Evolutionary conservation across 1,284 basidiomycete species (phyloP).

Genomic region (Microbotryum violaceum): DNA sequence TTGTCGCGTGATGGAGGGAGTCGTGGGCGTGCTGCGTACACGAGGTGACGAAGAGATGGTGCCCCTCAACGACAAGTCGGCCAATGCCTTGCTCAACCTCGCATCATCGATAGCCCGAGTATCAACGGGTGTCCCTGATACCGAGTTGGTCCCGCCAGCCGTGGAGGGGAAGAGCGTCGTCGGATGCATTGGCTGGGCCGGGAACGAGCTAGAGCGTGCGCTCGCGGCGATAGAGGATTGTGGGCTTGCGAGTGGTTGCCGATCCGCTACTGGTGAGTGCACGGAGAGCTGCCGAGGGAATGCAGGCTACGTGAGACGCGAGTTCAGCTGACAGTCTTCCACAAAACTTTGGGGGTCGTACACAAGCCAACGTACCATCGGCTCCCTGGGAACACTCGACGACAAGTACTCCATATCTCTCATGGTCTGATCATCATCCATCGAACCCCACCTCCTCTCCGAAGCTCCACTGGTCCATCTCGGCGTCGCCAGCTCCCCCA

Average conservation of each 20-base stretch:
- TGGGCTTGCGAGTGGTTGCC: not conserved
- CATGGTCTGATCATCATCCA: constrained; percentile 5
- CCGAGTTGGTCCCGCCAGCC: not conserved
- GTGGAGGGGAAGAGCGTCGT: not conserved
- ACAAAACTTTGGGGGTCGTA: not conserved
- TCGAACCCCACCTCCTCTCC: constrained; percentile 27
- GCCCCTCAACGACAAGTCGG: too few relatives aligned
- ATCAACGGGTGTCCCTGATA: not conserved
- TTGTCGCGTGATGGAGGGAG: too few relatives aligned
- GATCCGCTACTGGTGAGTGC: not conserved
- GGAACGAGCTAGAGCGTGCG: not conserved
- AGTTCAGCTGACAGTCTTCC: not conserved
- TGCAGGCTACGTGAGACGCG: not conserved
- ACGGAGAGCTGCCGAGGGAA: not conserved
- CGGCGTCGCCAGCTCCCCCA: constrained; percentile 95
- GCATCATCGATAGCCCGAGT: not conserved
- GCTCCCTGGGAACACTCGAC: constrained; percentile 33
- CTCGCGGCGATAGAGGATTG: not conserved
- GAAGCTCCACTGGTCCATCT: constrained; percentile 57
- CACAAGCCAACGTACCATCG: constrained; percentile 9
- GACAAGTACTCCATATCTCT: constrained; percentile 39
- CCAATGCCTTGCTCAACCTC: not conserved
- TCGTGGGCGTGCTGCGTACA: too few relatives aligned
- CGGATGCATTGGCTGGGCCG: constrained; percentile 1
- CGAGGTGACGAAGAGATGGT: too few relatives aligned